Evolutionary conservation across 1,139 yeast species (phyloP), one percentile per base, ranked within the genome.

Genomic region (Blastobotrys arbuscula): DNA sequence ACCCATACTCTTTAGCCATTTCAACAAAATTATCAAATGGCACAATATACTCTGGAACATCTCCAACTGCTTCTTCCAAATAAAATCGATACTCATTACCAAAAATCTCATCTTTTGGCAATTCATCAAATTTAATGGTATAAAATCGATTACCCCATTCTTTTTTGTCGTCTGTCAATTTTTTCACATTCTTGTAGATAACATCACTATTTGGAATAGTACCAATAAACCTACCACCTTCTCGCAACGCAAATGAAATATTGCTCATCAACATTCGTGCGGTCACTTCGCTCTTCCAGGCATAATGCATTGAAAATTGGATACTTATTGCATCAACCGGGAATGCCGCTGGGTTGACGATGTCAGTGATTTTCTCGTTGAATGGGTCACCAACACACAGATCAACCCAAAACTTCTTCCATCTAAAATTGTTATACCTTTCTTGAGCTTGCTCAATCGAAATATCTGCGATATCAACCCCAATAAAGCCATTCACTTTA

Each of bases 11-110:
- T 63, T 84, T 90, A 44, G 96, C 94, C 45, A 89, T 69, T 52
- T 83, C 78, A 63, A 95, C 75, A 52, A 92, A 78, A 0, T 84
- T 79, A 60, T 92, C 97, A 68, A 92, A 89, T 0, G 97, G 98
- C 5, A 92, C 97, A n/a, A 92, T 94, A 62, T 86, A 92, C 63
- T 92, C 99, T 0, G 97, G 97, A 8, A 92, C 97, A 60, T 92
- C 83, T 55, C 88, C 97, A 44, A 92, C 94, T 0, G 99, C 98
- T 68, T 92, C 98, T 56, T 82, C 82, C 53, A 92, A 71, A 69
- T 75, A 87, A 63, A 87, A 92, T 47, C 78, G 79, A 65, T 92
- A 92, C 59, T 79, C 75, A 65, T 89, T 86, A 0, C 98, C 98
- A 64, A 74, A 90, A 61, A 88, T 88, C 42, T 67, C 73, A 56